phyloP scores from a whole-genome alignment of 2,329 filamentous ascomycete genomes.

The Onygenales sp. region DNA sequence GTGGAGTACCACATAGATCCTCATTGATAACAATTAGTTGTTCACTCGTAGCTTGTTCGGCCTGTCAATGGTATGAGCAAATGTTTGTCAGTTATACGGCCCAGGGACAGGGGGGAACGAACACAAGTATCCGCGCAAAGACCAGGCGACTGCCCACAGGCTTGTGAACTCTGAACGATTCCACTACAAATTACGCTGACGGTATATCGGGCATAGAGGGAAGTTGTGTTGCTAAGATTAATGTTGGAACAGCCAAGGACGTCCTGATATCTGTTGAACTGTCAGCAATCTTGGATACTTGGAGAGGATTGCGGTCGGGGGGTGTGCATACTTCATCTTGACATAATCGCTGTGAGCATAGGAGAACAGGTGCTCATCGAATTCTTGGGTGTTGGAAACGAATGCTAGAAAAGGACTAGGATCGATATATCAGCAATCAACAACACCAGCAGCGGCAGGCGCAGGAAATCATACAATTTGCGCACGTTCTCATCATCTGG shows the following conservation, averaged over 20 bases:
- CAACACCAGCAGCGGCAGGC: not conserved
- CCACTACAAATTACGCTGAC: constrained; percentile 87
- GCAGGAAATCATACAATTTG: constrained; percentile 51
- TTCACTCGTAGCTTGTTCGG: constrained; percentile 80
- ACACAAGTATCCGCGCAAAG: constrained; percentile 87
- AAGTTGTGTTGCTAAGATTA: constrained; percentile 65
- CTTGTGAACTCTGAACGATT: constrained; percentile 80
- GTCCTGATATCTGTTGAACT: constrained; percentile 58
- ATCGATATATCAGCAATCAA: constrained; percentile 17
- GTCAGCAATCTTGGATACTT: not conserved
- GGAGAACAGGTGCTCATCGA: constrained; percentile 62
- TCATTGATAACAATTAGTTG: constrained; percentile 69
- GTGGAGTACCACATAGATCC: constrained; percentile 60
- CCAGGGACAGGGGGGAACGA: constrained; percentile 26
- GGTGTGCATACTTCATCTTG: constrained; percentile 57
- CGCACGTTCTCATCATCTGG: constrained; percentile 48
- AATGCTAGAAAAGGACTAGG: constrained; percentile 72
- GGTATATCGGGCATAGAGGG: constrained; percentile 87
- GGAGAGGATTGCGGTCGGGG: not conserved
- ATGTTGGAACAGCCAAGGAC: constrained; percentile 72
- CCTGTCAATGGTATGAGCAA: constrained; percentile 38
- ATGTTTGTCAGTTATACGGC: not conserved
- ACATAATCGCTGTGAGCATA: constrained; percentile 72
- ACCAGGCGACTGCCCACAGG: constrained; percentile 54
- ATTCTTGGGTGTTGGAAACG: constrained; percentile 65